phyloP scores from a whole-genome alignment of 768 basidiomycete species.

The Suillus hirtellus region DNA sequence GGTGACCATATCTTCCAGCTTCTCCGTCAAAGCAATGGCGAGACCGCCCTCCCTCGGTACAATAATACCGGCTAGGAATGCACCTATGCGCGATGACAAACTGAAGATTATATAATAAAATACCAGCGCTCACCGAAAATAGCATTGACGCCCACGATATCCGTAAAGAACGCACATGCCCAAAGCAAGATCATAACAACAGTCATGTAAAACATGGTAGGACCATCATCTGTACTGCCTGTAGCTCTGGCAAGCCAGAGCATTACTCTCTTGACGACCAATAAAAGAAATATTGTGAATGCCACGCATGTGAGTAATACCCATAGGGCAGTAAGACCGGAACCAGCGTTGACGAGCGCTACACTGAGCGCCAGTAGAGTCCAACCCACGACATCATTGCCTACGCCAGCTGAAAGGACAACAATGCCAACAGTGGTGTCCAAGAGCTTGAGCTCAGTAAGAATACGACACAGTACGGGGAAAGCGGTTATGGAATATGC shows the following conservation, averaged over 20 bases:
- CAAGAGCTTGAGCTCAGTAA: constrained; percentile 88
- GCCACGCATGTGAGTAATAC: constrained; percentile 79
- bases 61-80: constrained; percentile 78
- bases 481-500: constrained; percentile 89
- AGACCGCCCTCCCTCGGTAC: constrained; percentile 90
- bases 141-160: constrained; percentile 88
- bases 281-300: constrained; percentile 76
- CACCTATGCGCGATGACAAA: constrained; percentile 42
- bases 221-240: constrained; percentile 79
- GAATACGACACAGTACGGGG: constrained; percentile 82
- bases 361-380: constrained; percentile 85
- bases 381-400: constrained; percentile 88
- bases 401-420: constrained; percentile 90
- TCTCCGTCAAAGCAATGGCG: constrained; percentile 85
- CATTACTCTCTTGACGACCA: constrained; percentile 62
- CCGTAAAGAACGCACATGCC: constrained; percentile 89
- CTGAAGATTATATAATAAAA: background rate
- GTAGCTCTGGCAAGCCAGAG: constrained; percentile 74
- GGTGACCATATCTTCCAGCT: constrained; percentile 93
- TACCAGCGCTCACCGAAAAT: constrained; percentile 65
- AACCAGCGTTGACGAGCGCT: constrained; percentile 86
- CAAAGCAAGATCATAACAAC: constrained; percentile 78
- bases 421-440: constrained; percentile 92
- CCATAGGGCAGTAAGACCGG: constrained; percentile 82
- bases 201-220: constrained; percentile 90